These are phyloP conservation scores for Candida odintsovae DNA, from an alignment of 805 yeast species.

Conservation along the genomic window DNA sequence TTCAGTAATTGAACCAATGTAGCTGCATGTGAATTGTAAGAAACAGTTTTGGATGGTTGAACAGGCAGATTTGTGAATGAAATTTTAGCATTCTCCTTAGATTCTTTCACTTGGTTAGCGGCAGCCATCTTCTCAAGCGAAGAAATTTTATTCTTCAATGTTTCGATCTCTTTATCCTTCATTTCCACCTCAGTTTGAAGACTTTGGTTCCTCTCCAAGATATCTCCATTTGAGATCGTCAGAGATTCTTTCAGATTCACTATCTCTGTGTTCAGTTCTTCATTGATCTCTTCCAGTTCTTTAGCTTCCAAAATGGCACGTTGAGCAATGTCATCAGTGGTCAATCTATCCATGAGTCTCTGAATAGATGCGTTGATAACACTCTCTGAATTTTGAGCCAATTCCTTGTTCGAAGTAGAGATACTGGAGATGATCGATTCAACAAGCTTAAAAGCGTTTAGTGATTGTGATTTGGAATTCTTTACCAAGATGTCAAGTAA, in stretches of 20 bases:
- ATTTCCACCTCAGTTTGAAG: conserved; percentile 53
- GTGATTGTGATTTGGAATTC: conserved; percentile 36
- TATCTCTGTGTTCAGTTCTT: conserved; percentile 30
- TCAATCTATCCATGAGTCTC: conserved; percentile 52
- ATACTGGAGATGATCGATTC: conserved; percentile 36
- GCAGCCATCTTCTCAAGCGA: conserved; percentile 41
- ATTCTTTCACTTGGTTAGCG: not conserved
- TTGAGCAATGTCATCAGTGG: conserved; percentile 72
- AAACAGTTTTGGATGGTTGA: not conserved
- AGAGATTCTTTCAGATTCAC: conserved; percentile 9
- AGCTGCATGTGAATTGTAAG: conserved; percentile 1
- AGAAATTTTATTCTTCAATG: conserved; percentile 47
- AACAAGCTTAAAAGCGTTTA: conserved; percentile 45
- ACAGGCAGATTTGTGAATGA: not conserved
- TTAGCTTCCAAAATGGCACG: conserved; percentile 51
- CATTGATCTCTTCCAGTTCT: conserved; percentile 34
- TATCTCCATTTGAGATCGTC: conserved; percentile 9
- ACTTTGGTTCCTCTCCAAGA: conserved; percentile 46
- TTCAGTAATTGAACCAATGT: conserved; percentile 3
- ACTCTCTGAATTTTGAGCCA: conserved; percentile 38
- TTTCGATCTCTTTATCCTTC: conserved; percentile 53
- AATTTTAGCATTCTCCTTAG: not conserved
- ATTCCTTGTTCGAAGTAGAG: conserved; percentile 34
- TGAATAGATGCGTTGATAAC: conserved; percentile 64
- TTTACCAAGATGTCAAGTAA: conserved; percentile 47